These are phyloP conservation scores for Phytophthora vignae DNA, from an alignment of 352 stramenopile genomes.

Conservation along the genomic window DNA sequence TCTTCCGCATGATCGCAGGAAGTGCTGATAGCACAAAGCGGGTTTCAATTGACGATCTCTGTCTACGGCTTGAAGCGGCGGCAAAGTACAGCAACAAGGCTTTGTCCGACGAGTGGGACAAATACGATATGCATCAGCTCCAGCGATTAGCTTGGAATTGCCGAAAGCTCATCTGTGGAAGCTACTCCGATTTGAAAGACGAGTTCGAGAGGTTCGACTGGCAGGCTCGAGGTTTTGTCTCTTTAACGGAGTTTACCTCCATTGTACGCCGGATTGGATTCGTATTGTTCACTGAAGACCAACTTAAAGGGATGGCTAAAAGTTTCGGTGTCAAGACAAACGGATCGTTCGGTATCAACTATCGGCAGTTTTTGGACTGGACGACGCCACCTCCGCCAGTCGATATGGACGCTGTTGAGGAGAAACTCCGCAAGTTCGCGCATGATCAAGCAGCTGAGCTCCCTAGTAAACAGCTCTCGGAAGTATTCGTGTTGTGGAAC, in stretches of 20 bases:
- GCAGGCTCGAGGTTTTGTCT: conserved; percentile 54
- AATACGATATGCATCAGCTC: conserved; percentile 54
- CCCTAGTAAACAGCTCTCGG: conserved; percentile 43
- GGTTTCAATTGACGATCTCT: conserved; percentile 48
- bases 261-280: conserved; percentile 54
- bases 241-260: conserved; percentile 55
- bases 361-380: conserved; percentile 76
- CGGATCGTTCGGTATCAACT: conserved; percentile 66
- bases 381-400: conserved; percentile 47
- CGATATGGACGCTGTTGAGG: conserved; percentile 55
- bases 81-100: conserved; percentile 13
- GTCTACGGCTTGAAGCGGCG: conserved; percentile 44
- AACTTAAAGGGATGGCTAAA: conserved; percentile 60
- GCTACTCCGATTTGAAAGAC: conserved; percentile 42
- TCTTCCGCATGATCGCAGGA: conserved; percentile 45
- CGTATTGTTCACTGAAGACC: conserved; percentile 44
- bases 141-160: conserved; percentile 63
- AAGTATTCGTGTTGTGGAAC: conserved; percentile 50
- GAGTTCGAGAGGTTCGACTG: conserved; percentile 79
- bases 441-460: conserved; percentile 41
- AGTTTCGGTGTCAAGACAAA: conserved; percentile 58
- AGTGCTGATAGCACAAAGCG: conserved; percentile 13
- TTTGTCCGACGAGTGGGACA: conserved; percentile 35
- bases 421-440: conserved; percentile 57
- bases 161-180: conserved; percentile 50